These are phyloP conservation scores for Torulaspora quercuum DNA, from an alignment of 805 yeast species.

Conservation along the genomic window DNA sequence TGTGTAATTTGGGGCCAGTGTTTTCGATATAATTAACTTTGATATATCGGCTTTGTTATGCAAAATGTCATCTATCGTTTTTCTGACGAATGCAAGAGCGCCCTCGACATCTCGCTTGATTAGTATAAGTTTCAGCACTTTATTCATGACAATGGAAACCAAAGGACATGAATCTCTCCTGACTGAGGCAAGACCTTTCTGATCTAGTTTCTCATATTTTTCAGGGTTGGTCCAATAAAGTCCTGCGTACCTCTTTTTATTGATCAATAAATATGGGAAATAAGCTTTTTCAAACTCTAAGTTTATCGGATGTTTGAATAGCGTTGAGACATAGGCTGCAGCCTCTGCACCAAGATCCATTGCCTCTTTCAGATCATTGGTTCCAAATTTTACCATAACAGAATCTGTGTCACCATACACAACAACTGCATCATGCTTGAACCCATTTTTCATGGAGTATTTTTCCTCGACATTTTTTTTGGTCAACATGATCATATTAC, in stretches of 20 bases:
- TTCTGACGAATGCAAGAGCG: constrained; percentile 81
- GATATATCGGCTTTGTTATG: constrained; percentile 92
- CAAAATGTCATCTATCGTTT: constrained; percentile 81
- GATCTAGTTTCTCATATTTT: constrained; percentile 95
- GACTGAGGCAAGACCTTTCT: constrained; percentile 97
- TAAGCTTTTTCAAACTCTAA: constrained; percentile 96
- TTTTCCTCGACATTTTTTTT: constrained; percentile 78
- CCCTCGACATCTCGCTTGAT: constrained; percentile 83
- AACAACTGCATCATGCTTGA: constrained; percentile 78
- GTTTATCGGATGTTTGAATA: constrained; percentile 82
- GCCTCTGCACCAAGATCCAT: constrained; percentile 95
- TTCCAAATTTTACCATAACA: constrained; percentile 97
- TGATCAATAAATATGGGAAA: constrained; percentile 88
- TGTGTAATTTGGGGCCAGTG: constrained; percentile 86
- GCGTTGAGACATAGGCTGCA: constrained; percentile 77
- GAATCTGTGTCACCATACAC: constrained; percentile 99
- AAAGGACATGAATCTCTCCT: constrained; percentile 95
- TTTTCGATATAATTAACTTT: constrained; percentile 89
- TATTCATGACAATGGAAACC: constrained; percentile 92
- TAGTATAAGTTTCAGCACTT: constrained; percentile 76
- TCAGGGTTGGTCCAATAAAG: constrained; percentile 90
- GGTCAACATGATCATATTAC: constrained; percentile 93
- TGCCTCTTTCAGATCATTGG: constrained; percentile 69
- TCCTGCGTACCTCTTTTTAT: constrained; percentile 97
- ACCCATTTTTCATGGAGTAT: constrained; percentile 80